These are phyloP conservation scores for Paramarasmius palmivorus DNA, from an alignment of 1,284 basidiomycete species.

Conservation along the genomic window DNA sequence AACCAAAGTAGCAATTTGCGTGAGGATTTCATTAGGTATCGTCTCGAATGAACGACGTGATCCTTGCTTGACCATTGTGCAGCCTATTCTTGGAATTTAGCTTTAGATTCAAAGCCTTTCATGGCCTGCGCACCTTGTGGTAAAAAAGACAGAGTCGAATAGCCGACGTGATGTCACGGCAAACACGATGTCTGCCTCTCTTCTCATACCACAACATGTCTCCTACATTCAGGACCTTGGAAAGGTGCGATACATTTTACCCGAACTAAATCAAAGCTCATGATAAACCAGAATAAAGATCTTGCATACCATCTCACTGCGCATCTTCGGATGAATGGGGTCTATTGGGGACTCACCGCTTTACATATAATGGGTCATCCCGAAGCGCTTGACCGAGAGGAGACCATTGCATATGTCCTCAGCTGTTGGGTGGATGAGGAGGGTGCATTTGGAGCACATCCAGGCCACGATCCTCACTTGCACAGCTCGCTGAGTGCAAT, in stretches of 20 bases:
- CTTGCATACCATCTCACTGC: slow-evolving; percentile 92
- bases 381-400: slow-evolving; percentile 79
- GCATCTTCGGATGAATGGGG: slow-evolving; percentile 93
- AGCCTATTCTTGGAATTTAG: too few relatives aligned
- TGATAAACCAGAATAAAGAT: slow-evolving; percentile 64
- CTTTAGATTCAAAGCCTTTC: too few relatives aligned
- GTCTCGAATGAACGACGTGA: too few relatives aligned
- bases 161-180: too few relatives aligned
- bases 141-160: too few relatives aligned
- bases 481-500: slow-evolving; percentile 88
- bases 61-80: too few relatives aligned
- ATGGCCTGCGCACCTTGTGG: too few relatives aligned
- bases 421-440: slow-evolving; percentile 91
- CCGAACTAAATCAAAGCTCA: neutral
- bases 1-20: neutral
- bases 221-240: slow-evolving; percentile 76
- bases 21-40: neutral
- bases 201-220: slow-evolving; percentile 59
- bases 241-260: slow-evolving; percentile 40
- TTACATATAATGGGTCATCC: slow-evolving; percentile 78
- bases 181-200: neutral
- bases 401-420: slow-evolving; percentile 90
- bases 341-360: slow-evolving; percentile 96
- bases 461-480: slow-evolving; percentile 91
- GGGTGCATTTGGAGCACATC: slow-evolving; percentile 91